Evolutionary conservation across 371 early-diverging fungal species (phyloP).

Genomic region (Mortierella sp.): DNA sequence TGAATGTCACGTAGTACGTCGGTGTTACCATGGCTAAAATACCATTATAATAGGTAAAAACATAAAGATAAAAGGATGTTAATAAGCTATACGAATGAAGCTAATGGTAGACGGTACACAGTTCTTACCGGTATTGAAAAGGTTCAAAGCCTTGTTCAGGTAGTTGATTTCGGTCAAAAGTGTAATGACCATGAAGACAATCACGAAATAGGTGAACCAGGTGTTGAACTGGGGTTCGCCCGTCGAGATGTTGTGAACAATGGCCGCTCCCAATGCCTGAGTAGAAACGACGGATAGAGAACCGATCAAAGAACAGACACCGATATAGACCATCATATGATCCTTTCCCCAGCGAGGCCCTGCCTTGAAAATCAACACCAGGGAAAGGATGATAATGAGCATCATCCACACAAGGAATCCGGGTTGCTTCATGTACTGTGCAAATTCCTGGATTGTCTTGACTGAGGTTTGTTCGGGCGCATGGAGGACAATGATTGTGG

Average conservation of each 20-base stretch:
- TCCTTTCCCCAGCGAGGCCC: conserved; percentile 89
- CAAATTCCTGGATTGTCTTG: conserved; percentile 84
- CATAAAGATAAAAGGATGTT: too few relatives aligned
- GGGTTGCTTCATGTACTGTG: conserved; percentile 77
- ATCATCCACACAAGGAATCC: conserved; percentile 85
- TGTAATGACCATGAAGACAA: conserved; percentile 81
- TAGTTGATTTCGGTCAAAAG: conserved; percentile 93
- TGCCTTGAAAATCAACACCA: conserved; percentile 79
- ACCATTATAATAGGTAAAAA: too few relatives aligned
- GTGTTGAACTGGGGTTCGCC: conserved; percentile 89
- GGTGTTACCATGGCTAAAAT: conserved; percentile 84
- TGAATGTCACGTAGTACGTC: conserved; percentile 95
- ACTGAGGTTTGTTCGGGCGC: conserved; percentile 89
- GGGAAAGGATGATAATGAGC: conserved; percentile 65
- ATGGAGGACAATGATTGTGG: conserved; percentile 90
- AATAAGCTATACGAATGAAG: too few relatives aligned
- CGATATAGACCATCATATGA: conserved; percentile 89
- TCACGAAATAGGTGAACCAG: conserved; percentile 89
- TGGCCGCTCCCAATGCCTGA: conserved; percentile 92
- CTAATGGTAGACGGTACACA: too few relatives aligned
- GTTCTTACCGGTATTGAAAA: conserved; percentile 80
- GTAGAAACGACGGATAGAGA: conserved; percentile 95
- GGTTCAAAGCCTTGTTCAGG: conserved; percentile 95
- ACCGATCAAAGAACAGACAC: conserved; percentile 90
- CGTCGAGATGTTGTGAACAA: conserved; percentile 85